phyloP scores from a whole-genome alignment of 495 filamentous ascomycete species.

The Penicillium steckii region DNA sequence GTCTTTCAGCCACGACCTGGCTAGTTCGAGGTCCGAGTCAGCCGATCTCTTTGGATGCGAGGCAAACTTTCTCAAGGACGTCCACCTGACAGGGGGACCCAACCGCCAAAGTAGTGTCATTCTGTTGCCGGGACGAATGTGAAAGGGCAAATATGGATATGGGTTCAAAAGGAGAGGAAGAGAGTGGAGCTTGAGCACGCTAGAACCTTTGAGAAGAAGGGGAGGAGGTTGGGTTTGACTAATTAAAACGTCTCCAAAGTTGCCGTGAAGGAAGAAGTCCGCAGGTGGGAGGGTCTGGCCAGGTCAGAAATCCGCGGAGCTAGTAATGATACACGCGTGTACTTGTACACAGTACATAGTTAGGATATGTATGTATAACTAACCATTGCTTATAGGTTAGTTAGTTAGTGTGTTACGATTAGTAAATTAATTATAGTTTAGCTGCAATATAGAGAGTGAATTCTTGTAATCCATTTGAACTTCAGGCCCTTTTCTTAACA shows the following conservation, averaged over 20 bases:
- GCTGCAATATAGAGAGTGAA: no score
- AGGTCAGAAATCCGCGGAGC: no score
- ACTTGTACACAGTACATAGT: not conserved
- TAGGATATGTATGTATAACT: no score
- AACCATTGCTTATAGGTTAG: no score
- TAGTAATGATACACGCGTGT: no score
- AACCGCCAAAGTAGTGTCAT: not conserved
- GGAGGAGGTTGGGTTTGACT: slow-evolving; percentile 10
- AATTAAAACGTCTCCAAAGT: slow-evolving; percentile 8
- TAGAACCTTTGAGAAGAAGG: not conserved
- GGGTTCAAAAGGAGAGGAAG: not conserved
- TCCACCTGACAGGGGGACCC: not conserved
- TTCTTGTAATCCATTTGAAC: no score
- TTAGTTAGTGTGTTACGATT: no score
- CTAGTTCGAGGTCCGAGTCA: slow-evolving; percentile 61
- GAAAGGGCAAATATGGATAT: not conserved
- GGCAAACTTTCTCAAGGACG: slow-evolving; percentile 10
- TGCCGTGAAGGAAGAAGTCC: not conserved
- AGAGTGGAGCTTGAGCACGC: not conserved
- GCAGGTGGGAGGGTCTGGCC: not conserved
- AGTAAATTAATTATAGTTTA: no score
- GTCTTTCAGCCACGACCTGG: slow-evolving; percentile 70
- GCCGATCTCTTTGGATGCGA: slow-evolving; percentile 28
- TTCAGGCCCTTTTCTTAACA: no score
- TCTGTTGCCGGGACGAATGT: not conserved